These are phyloP conservation scores for Radiomyces spectabilis DNA, from an alignment of 192 early-diverging fungal genomes.

Conservation along the genomic window DNA sequence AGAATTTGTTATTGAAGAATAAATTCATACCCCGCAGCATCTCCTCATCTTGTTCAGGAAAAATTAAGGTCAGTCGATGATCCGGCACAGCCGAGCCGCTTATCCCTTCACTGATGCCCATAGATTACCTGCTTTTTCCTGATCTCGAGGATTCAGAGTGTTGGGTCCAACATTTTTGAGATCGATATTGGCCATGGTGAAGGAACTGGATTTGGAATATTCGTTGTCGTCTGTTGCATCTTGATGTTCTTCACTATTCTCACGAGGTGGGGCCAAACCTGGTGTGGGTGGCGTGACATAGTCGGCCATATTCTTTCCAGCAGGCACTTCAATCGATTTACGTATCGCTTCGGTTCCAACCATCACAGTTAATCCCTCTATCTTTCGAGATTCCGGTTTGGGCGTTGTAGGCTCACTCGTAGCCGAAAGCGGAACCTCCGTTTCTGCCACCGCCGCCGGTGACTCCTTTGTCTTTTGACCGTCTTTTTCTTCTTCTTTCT, in stretches of 20 bases:
- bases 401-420: too few relatives aligned
- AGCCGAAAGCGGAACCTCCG: too few relatives aligned
- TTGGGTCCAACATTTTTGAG: constrained; percentile 5
- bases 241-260: too few relatives aligned
- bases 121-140: constrained; percentile 16
- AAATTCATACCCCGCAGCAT: constrained; percentile 27
- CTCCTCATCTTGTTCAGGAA: constrained; percentile 11
- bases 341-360: background rate
- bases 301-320: constrained; percentile 27
- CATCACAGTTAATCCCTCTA: too few relatives aligned
- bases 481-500: too few relatives aligned
- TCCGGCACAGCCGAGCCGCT: too few relatives aligned
- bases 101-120: too few relatives aligned
- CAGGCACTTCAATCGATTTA: constrained; percentile 11
- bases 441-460: too few relatives aligned
- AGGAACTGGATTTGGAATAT: constrained; percentile 1
- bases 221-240: too few relatives aligned
- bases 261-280: constrained; percentile 11
- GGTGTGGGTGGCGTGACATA: constrained; percentile 27
- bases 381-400: too few relatives aligned
- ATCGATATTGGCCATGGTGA: background rate
- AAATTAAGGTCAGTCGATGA: background rate
- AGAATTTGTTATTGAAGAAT: constrained; percentile 49
- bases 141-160: constrained; percentile 3
- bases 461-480: too few relatives aligned